Percentiles rank a stretch among this genome's conserved stretches.
These are phyloP conservation scores for Chlorella variabilis DNA, from an alignment of 163 green algal species.

Conservation along the genomic window DNA sequence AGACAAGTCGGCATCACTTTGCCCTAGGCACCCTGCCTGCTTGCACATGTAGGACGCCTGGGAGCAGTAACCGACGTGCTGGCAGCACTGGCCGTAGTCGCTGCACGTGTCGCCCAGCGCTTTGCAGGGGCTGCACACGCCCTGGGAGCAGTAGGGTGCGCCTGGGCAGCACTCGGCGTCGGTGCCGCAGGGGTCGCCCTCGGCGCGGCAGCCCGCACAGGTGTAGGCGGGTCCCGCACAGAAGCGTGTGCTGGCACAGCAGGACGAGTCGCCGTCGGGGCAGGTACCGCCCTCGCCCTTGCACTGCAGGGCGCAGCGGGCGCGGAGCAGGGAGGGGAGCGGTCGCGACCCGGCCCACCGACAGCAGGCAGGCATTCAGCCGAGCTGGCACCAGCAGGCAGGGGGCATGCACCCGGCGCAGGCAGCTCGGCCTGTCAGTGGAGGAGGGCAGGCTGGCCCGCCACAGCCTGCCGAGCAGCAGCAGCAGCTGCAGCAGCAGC, in stretches of 20 bases:
- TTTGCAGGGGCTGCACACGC: neutral
- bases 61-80: neutral
- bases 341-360: too few species aligned
- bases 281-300: neutral
- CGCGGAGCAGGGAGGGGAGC: neutral
- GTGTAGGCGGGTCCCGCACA: neutral
- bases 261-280: neutral
- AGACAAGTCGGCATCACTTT: too few species aligned
- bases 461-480: neutral
- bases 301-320: neutral
- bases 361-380: neutral
- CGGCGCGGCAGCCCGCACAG: neutral
- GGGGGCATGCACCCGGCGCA: neutral
- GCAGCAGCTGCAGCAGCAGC: neutral
- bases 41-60: neutral
- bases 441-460: neutral
- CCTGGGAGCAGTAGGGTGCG: neutral
- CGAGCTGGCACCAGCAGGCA: too few species aligned
- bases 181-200: neutral
- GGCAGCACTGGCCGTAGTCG: neutral
- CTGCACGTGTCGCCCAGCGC: neutral
- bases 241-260: neutral
- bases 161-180: neutral
- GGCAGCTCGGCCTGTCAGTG: too few species aligned
- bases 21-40: too few species aligned